Base-by-base conservation (phyloP, 331 rosid genomes). In the Quercus tomentella region DNA sequence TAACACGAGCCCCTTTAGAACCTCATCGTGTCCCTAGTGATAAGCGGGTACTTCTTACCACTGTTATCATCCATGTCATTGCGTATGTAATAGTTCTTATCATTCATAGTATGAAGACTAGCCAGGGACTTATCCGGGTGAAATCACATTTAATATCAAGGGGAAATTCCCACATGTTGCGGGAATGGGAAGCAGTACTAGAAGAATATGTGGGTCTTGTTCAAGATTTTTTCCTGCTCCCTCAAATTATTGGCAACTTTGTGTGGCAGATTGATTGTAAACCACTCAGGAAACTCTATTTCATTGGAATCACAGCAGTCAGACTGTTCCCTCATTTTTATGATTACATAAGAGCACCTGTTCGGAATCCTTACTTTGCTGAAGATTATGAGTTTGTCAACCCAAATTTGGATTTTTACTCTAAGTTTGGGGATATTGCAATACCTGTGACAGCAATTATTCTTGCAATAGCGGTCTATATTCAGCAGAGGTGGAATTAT, bases 271-370 rank as follows among this genome's bases (percentile, higher is more conserved):
- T 93, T 30, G 85, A 89, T 31, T 80, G 89, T 55, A 87, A 84
- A 78, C 98, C 97, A 17, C 93, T 95, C 49, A 85, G 90, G 76
- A 95, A 91, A 79, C 79, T 92, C 15, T 95, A 95, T 82, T 92
- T 89, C 69, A 56, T 92, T 9, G 96, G 97, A 71, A 91, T 91
- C 87, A 92, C 97, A 14, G 25, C 86, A 82, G 94, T 92, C 76
- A 91, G 97, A 78, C 88, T 95, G 33, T 84, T 95, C 70, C 98
- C 98, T 77, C 98, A 92, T 84, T 22, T 89, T 77, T 95, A 92
- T 63, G 97, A 94, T 72, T 90, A 82, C 77, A 49, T 90, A 22
- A 86, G 87, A 76, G 90, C 94, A 74, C 97, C 90, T 0, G 61
- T 80, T 83, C 79, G 57, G 22, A 87, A 90, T 87, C 94, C 96